phyloP scores from a whole-genome alignment of 345 rosid genomes.

The Citrus cavaleriei region DNA sequence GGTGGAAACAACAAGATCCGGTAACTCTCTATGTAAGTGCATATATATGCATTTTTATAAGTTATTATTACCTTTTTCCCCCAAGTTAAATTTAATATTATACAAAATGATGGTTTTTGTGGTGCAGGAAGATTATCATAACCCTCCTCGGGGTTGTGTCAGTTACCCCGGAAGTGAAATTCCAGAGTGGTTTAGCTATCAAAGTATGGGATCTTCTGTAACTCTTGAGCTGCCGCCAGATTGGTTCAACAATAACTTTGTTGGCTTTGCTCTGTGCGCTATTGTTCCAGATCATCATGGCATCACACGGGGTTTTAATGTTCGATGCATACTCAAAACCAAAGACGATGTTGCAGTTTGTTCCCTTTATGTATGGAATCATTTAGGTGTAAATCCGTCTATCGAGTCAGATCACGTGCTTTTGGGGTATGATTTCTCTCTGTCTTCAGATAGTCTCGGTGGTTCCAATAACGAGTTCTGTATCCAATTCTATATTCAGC shows the following conservation, averaged over 20 bases:
- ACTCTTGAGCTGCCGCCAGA: neutral
- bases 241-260: neutral
- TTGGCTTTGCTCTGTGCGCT: neutral
- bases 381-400: no score
- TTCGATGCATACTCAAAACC: no score
- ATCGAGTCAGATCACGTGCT: no score
- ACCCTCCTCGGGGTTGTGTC: accelerated
- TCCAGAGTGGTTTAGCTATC: neutral
- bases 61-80: no score
- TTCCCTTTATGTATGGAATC: no score
- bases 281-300: no score
- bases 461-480: neutral
- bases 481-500: neutral
- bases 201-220: neutral
- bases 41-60: no score
- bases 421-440: neutral
- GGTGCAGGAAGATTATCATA: neutral
- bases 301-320: no score
- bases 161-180: neutral
- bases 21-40: no score
- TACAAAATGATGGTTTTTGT: neutral
- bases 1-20: no score
- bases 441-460: neutral
- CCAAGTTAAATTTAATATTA: neutral
- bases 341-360: no score